Percentiles rank a stretch among this genome's conserved stretches.
These are phyloP conservation scores for Waltiozyma sp. DNA, from an alignment of 1,139 yeast genomes.

Conservation along the genomic window DNA sequence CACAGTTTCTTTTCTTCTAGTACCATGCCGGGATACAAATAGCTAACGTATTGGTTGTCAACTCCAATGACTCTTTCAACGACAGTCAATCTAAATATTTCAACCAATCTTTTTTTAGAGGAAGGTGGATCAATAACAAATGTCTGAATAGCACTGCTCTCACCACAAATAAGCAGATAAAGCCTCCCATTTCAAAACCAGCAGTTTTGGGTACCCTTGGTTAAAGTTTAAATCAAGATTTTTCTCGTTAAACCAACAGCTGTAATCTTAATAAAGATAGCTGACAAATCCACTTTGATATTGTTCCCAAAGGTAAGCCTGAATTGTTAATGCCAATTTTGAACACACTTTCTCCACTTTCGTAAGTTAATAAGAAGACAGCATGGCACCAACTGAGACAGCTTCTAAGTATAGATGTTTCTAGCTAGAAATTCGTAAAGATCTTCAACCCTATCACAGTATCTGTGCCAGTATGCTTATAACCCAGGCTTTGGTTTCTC, in stretches of 20 bases:
- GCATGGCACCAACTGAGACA: constrained; percentile 90
- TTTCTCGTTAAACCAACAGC: constrained; percentile 64
- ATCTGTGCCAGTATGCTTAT: constrained; percentile 53
- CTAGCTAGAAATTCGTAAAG: constrained; percentile 37
- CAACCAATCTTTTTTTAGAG: constrained; percentile 47
- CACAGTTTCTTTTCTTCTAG: constrained; percentile 26
- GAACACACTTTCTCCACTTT: constrained; percentile 86
- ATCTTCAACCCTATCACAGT: constrained; percentile 89
- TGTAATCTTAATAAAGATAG: constrained; percentile 83
- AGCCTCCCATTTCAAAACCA: constrained; percentile 48
- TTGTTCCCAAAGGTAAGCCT: constrained; percentile 85
- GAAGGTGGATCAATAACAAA: constrained; percentile 84
- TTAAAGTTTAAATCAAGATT: constrained; percentile 63
- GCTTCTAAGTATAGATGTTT: constrained; percentile 69
- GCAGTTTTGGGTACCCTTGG: constrained; percentile 48
- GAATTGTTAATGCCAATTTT: constrained; percentile 52
- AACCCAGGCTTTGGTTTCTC: constrained; percentile 62
- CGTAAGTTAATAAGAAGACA: constrained; percentile 86
- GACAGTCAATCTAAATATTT: too few species aligned
- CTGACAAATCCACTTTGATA: constrained; percentile 77
- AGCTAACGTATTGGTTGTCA: constrained; percentile 53
- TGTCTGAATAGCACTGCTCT: constrained; percentile 96
- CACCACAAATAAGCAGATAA: constrained; percentile 93
- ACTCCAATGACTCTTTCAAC: constrained; percentile 30
- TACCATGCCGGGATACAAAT: constrained; percentile 34